These are phyloP conservation scores for Fusarium anguioides DNA, from an alignment of 2,329 filamentous ascomycete genomes.

Conservation along the genomic window DNA sequence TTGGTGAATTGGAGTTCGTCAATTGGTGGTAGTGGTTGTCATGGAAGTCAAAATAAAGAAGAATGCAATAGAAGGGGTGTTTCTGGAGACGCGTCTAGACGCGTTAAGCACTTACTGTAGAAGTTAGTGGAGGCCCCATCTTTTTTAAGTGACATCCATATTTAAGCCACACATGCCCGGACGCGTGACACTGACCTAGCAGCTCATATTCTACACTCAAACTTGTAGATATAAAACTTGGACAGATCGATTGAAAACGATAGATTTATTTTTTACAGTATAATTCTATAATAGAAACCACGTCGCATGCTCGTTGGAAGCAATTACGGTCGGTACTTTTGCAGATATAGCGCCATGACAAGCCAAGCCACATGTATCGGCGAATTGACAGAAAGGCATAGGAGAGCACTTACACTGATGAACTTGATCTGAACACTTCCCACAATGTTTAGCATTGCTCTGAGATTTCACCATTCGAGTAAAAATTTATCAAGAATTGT, in stretches of 20 bases:
- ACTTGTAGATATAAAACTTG: not conserved
- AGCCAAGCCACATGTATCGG: not conserved
- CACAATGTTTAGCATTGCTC: not conserved
- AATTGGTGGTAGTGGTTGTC: conserved; percentile 1
- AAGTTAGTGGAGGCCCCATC: too few relatives aligned
- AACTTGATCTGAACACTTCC: not conserved
- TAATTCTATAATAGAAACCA: too few relatives aligned
- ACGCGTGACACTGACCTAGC: too few relatives aligned
- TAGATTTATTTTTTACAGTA: too few relatives aligned
- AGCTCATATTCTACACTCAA: too few relatives aligned
- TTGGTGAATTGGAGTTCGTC: not conserved
- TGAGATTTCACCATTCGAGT: too few relatives aligned
- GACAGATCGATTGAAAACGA: not conserved
- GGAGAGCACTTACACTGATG: not conserved
- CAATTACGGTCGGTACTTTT: not conserved
- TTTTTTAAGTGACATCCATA: not conserved
- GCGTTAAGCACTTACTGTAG: conserved; percentile 36
- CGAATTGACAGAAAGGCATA: not conserved
- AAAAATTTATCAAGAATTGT: too few relatives aligned
- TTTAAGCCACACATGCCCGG: not conserved
- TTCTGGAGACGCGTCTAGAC: conserved; percentile 34
- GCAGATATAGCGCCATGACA: not conserved
- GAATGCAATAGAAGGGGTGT: not conserved
- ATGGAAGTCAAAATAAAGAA: conserved; percentile 3
- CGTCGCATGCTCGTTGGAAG: not conserved